phyloP scores from a whole-genome alignment of 192 early-diverging fungal species.

The Geosiphon pyriformis region DNA sequence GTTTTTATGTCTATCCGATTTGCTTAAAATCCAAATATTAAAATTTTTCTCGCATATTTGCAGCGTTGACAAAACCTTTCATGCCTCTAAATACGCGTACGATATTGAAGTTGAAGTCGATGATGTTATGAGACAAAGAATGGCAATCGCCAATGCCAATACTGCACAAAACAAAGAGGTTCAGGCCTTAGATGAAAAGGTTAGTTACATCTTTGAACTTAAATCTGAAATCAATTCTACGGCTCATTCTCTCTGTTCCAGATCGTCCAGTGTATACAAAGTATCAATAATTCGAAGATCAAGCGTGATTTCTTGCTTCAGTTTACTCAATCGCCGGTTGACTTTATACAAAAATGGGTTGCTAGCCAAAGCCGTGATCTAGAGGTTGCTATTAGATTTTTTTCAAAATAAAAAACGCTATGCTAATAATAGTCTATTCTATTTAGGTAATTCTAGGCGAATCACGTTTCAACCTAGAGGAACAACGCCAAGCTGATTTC shows the following conservation, averaged over 20 bases:
- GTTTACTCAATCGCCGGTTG: slow-evolving; percentile 81
- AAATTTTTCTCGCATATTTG: background rate
- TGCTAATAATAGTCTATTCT: too few species aligned
- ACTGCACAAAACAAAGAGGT: slow-evolving; percentile 35
- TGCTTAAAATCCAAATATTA: too few species aligned
- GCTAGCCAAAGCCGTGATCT: slow-evolving; percentile 89
- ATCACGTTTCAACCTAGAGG: slow-evolving; percentile 66
- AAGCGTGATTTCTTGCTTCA: slow-evolving; percentile 91
- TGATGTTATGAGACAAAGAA: slow-evolving; percentile 58
- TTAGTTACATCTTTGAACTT: slow-evolving; percentile 22
- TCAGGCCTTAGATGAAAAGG: slow-evolving; percentile 45
- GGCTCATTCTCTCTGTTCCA: background rate
- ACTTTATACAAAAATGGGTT: slow-evolving; percentile 90
- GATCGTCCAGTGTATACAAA: slow-evolving; percentile 74
- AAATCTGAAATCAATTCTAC: background rate
- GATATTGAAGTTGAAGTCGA: slow-evolving; percentile 92
- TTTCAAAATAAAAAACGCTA: too few species aligned
- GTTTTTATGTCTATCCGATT: too few species aligned
- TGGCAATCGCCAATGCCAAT: slow-evolving; percentile 41
- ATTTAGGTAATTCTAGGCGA: slow-evolving; percentile 68
- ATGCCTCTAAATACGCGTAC: slow-evolving; percentile 72
- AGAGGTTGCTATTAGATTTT: slow-evolving; percentile 49
- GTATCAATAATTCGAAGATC: slow-evolving; percentile 81
- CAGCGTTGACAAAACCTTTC: slow-evolving; percentile 70
- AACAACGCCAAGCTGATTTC: slow-evolving; percentile 63